phyloP scores from a whole-genome alignment of 2,329 filamentous ascomycete species.

The Fusarium tricinctum region DNA sequence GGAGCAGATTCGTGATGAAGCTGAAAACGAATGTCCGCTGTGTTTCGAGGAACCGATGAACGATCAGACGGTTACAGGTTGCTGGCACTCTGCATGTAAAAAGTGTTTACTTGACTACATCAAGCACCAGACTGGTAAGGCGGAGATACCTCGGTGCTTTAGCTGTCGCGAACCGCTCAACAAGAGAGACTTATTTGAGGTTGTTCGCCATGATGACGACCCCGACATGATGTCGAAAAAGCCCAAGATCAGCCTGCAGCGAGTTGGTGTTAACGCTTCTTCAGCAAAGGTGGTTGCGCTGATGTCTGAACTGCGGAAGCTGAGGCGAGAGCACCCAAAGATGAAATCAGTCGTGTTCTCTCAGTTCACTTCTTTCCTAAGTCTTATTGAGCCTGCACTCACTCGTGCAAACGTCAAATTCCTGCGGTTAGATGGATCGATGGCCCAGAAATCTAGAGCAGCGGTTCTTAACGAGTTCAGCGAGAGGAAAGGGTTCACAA shows the following conservation, averaged over 20 bases:
- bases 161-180: slow-evolving; percentile 89
- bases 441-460: slow-evolving; percentile 87
- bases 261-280: slow-evolving; percentile 74
- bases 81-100: slow-evolving; percentile 98
- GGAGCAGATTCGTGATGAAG: slow-evolving; percentile 90
- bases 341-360: slow-evolving; percentile 95
- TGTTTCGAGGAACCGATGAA: slow-evolving; percentile 97
- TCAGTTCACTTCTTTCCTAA: slow-evolving; percentile 96
- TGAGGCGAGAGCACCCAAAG: slow-evolving; percentile 74
- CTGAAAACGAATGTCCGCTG: slow-evolving; percentile 90
- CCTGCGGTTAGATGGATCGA: slow-evolving; percentile 91
- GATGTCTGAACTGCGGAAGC: slow-evolving; percentile 77
- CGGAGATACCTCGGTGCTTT: slow-evolving; percentile 85
- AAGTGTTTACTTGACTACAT: slow-evolving; percentile 93
- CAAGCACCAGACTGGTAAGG: slow-evolving; percentile 84
- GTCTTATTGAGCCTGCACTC: slow-evolving; percentile 88
- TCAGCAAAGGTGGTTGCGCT: slow-evolving; percentile 91
- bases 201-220: slow-evolving; percentile 82
- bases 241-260: slow-evolving; percentile 71
- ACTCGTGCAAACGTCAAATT: slow-evolving; percentile 78
- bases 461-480: slow-evolving; percentile 82
- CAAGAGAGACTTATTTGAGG: slow-evolving; percentile 89
- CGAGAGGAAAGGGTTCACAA: slow-evolving; percentile 70
- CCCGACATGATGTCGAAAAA: slow-evolving; percentile 60
- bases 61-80: slow-evolving; percentile 92